phyloP scores from a whole-genome alignment of 2,329 filamentous ascomycete species.

The Zelopaecilomyces penicillatus region DNA sequence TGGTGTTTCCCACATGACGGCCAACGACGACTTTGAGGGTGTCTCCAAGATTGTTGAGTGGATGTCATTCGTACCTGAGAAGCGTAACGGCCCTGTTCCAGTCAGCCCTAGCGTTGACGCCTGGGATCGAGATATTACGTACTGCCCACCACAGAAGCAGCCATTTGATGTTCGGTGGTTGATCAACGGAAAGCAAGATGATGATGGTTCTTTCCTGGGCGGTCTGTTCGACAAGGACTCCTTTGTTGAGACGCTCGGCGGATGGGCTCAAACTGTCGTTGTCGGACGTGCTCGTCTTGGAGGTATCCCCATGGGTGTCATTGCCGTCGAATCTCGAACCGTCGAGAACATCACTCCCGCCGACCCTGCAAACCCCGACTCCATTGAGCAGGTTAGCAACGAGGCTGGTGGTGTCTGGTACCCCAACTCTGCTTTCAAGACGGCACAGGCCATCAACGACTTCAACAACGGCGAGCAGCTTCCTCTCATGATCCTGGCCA shows the following conservation, averaged over 20 bases:
- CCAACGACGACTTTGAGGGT: constrained; percentile 94
- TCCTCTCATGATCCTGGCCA: constrained; percentile 97
- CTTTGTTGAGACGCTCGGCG: constrained; percentile 91
- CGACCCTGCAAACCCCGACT: constrained; percentile 96
- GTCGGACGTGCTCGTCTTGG: constrained; percentile 92
- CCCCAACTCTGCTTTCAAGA: constrained; percentile 99
- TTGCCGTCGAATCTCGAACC: constrained; percentile 89
- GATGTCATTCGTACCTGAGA: constrained; percentile 95
- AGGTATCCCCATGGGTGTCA: constrained; percentile 97
- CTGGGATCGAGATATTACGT: constrained; percentile 90
- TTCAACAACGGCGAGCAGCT: constrained; percentile 99
- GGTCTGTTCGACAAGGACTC: constrained; percentile 96
- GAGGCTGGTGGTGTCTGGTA: constrained; percentile 99
- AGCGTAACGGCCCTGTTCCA: constrained; percentile 87
- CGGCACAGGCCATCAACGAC: constrained; percentile 94
- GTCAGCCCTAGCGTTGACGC: constrained; percentile 75
- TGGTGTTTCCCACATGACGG: constrained; percentile 98
- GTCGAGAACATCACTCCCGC: constrained; percentile 96
- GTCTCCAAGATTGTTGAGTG: constrained; percentile 96
- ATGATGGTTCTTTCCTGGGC: constrained; percentile 61
- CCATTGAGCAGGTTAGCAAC: constrained; percentile 87
- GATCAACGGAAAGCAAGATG: constrained; percentile 77
- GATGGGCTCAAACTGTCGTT: constrained; percentile 95
- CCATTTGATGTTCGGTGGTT: constrained; percentile 90
- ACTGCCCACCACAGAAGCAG: constrained; percentile 73